Conservation (phyloP, 768 basidiomycete species). For the Favolaschia claudopus region DNA sequence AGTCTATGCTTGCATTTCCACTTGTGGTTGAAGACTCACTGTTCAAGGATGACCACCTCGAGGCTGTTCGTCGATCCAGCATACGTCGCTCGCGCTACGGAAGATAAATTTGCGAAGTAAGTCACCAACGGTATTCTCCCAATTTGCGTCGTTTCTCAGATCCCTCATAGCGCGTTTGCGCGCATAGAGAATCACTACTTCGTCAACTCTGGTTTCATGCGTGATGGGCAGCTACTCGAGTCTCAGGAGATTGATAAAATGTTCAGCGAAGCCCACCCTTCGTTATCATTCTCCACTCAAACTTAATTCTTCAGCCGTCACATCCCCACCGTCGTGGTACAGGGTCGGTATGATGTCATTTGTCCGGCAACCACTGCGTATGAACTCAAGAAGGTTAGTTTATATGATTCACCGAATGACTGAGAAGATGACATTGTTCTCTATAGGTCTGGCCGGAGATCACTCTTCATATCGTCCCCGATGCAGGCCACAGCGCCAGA, state of each 20-base stretch:
- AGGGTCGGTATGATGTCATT: conserved; percentile 90
- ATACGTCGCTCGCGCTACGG: conserved; percentile 71
- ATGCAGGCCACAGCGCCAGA: conserved; percentile 87
- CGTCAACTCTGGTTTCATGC: conserved; percentile 85
- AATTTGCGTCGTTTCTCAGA: conserved; percentile 9
- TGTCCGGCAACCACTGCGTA: conserved; percentile 88
- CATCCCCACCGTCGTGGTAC: conserved; percentile 83
- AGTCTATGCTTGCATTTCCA: conserved; percentile 37
- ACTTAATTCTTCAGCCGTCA: conserved; percentile 64
- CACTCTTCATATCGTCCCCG: conserved; percentile 78
- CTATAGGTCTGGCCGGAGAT: conserved; percentile 76
- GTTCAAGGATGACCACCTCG: conserved; percentile 80
- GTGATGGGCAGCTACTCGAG: conserved; percentile 87
- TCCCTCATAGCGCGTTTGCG: conserved; percentile 74
- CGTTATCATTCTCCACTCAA: conserved; percentile 24
- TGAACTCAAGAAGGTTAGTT: conserved; percentile 70
- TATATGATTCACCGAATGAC: neutral
- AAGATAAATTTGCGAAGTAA: conserved; percentile 81
- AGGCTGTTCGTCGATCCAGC: conserved; percentile 74
- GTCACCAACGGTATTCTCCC: conserved; percentile 36
- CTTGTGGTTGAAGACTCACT: neutral
- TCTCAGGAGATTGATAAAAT: conserved; percentile 89
- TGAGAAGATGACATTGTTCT: neutral
- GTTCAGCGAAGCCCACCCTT: too few relatives aligned
- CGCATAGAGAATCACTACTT: conserved; percentile 94